phyloP scores from a whole-genome alignment of 2,329 filamentous ascomycete genomes.

The Geosmithia putterillii region DNA sequence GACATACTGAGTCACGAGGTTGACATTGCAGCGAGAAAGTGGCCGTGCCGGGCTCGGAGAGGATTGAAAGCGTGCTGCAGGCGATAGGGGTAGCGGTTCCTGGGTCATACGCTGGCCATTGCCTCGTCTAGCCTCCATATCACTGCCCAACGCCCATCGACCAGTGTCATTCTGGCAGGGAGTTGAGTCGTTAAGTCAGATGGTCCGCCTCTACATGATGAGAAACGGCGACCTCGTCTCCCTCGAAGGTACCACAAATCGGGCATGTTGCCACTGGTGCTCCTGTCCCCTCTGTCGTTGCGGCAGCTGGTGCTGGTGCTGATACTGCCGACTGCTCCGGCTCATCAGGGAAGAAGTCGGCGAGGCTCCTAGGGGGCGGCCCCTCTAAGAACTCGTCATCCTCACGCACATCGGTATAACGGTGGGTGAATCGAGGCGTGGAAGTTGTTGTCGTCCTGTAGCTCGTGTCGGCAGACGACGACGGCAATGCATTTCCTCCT shows the following conservation, averaged over 20 bases:
- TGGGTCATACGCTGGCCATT: too few species aligned
- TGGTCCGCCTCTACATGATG: conserved; percentile 44
- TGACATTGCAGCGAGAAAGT: too few species aligned
- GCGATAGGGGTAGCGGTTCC: not conserved
- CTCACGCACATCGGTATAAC: conserved; percentile 21
- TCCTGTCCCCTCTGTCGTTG: not conserved
- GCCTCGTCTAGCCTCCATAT: not conserved
- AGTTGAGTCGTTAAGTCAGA: conserved; percentile 7
- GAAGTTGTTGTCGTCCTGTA: not conserved
- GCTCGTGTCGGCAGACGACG: conserved; percentile 1
- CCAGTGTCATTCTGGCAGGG: not conserved
- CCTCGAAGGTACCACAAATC: conserved; percentile 53
- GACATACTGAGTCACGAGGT: not conserved
- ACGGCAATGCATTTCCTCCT: not conserved
- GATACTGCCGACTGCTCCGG: conserved; percentile 10
- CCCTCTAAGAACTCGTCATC: conserved; percentile 22
- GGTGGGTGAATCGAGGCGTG: conserved; percentile 14
- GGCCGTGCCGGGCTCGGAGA: too few species aligned
- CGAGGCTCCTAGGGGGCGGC: conserved; percentile 26
- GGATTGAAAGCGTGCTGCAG: not conserved
- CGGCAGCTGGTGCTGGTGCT: not conserved
- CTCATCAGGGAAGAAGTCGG: conserved; percentile 34
- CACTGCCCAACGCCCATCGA: not conserved
- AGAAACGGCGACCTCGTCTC: conserved; percentile 55
- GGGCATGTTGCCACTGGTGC: conserved; percentile 35